Conservation (phyloP, 2,329 filamentous ascomycete genomes). For the Colletotrichum sp. region DNA sequence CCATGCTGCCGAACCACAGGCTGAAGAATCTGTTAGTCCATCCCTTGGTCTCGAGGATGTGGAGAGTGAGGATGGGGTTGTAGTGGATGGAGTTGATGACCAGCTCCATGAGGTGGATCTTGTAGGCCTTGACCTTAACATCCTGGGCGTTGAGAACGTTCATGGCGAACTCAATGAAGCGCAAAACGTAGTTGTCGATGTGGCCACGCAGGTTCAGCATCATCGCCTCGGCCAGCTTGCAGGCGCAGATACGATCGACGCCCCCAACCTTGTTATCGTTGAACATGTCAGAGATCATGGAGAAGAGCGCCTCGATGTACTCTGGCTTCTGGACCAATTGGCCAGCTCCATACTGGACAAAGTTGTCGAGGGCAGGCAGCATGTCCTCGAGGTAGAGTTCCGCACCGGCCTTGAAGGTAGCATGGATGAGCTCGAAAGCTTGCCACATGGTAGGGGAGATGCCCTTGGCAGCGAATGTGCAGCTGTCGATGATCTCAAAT, state of each 20-base stretch:
- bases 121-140: constrained; percentile 88
- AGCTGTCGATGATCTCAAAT: constrained; percentile 99
- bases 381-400: constrained; percentile 99
- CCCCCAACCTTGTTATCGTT: constrained; percentile 89
- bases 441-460: constrained; percentile 99
- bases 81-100: constrained; percentile 98
- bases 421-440: constrained; percentile 95
- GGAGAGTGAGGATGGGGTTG: constrained; percentile 84
- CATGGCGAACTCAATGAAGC: constrained; percentile 92
- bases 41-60: constrained; percentile 85
- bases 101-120: constrained; percentile 98
- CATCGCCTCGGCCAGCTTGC: constrained; percentile 95
- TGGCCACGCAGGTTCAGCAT: constrained; percentile 93
- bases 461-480: constrained; percentile 94
- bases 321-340: constrained; percentile 82
- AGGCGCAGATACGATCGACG: constrained; percentile 94
- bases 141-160: constrained; percentile 76
- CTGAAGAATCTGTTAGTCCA: constrained; percentile 99
- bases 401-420: constrained; percentile 95
- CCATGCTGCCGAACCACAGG: constrained; percentile 96
- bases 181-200: constrained; percentile 86
- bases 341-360: constrained; percentile 88
- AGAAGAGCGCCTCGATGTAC: constrained; percentile 86
- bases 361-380: constrained; percentile 97
- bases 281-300: constrained; percentile 97